These are phyloP conservation scores for Allomyces macrogynus DNA, from an alignment of 192 early-diverging fungal species.

Conservation along the genomic window DNA sequence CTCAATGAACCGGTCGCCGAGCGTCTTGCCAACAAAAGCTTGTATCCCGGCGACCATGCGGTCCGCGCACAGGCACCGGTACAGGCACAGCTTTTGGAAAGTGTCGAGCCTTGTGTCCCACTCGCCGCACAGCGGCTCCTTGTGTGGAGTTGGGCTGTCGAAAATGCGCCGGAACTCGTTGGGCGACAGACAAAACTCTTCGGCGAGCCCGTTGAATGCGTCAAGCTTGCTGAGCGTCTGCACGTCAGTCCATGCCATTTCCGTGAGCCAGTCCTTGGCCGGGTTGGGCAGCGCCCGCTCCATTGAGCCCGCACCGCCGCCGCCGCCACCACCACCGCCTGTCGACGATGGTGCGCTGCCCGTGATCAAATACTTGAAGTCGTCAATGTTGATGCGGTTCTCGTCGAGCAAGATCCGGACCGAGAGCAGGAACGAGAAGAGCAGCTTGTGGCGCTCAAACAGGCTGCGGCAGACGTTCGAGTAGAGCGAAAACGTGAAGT, in stretches of 20 bases:
- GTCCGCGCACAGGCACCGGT: constrained; percentile 46
- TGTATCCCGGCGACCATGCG: constrained; percentile 73
- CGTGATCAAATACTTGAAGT: constrained; percentile 36
- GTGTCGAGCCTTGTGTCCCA: constrained; percentile 7
- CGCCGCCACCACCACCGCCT: too few species aligned
- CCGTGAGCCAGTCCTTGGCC: constrained; percentile 3
- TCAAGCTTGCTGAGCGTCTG: constrained; percentile 1
- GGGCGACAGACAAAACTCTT: constrained; percentile 8
- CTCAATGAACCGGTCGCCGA: constrained; percentile 39
- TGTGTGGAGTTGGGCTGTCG: constrained; percentile 6
- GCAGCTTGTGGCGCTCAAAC: constrained; percentile 72
- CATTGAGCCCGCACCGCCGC: constrained; percentile 16
- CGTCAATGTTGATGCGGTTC: constrained; percentile 1
- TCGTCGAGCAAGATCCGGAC: constrained; percentile 27
- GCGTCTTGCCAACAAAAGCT: constrained; percentile 42
- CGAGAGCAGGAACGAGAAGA: constrained; percentile 65
- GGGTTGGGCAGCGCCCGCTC: constrained; percentile 20
- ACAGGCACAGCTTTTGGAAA: constrained; percentile 1
- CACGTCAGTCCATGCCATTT: constrained; percentile 13
- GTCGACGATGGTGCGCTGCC: neutral
- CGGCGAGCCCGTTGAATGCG: constrained; percentile 4
- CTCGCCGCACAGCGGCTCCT: constrained; percentile 7
- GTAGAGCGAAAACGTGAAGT: constrained; percentile 71
- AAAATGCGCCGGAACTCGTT: constrained; percentile 13
- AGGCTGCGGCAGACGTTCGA: constrained; percentile 55